Percentiles rank a stretch among this genome's conserved stretches.
These are phyloP conservation scores for Clarkia xantiana DNA, from an alignment of 345 rosid species.

Conservation along the genomic window DNA sequence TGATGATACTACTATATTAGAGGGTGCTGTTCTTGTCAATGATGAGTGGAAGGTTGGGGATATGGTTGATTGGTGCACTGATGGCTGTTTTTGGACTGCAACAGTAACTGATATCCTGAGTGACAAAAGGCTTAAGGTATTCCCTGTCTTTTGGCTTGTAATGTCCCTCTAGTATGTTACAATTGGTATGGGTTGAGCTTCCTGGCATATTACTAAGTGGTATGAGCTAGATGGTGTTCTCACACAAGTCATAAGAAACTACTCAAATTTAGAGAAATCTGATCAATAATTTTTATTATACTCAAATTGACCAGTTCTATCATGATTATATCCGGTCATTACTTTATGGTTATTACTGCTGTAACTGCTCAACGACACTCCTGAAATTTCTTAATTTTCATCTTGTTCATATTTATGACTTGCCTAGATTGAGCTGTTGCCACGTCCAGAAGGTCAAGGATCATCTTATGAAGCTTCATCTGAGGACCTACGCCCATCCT, in stretches of 20 bases:
- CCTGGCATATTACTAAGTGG: no score
- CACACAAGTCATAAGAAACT: no score
- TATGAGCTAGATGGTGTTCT: no score
- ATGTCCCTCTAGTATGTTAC: neutral
- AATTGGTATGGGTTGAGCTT: no score
- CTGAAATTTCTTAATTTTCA: conserved; percentile 1
- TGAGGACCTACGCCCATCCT: conserved; percentile 44
- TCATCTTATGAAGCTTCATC: conserved; percentile 20
- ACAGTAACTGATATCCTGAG: conserved; percentile 20
- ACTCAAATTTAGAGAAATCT: no score
- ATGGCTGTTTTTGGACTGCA: conserved; percentile 50
- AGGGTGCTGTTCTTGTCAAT: conserved; percentile 24
- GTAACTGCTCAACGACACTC: neutral
- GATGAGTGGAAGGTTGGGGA: conserved; percentile 49
- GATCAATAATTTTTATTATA: no score
- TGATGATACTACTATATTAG: conserved; percentile 14
- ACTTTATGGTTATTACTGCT: neutral
- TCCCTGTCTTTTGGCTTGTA: neutral
- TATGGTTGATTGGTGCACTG: conserved; percentile 60
- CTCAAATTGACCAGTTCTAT: no score
- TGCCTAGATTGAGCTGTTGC: conserved; percentile 32
- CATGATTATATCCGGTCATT: neutral
- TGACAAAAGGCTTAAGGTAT: conserved; percentile 29
- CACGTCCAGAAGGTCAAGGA: conserved; percentile 53
- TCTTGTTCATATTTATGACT: conserved; percentile 2